phyloP scores from a whole-genome alignment of 2,329 filamentous ascomycete species.

The Delphinella strobiligena region DNA sequence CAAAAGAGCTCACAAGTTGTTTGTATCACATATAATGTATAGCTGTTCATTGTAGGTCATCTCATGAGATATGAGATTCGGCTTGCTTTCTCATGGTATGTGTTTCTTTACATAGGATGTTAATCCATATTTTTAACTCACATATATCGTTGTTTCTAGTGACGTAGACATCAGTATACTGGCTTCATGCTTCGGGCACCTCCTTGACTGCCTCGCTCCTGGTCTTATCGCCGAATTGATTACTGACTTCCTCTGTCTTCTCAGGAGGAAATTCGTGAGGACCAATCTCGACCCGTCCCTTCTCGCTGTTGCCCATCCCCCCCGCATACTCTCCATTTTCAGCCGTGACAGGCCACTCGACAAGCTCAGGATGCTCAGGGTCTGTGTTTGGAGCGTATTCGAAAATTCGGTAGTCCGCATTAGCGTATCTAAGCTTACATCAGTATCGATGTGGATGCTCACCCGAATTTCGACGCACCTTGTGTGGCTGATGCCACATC shows the following conservation, averaged over 20 bases:
- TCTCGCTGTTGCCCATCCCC: conserved; percentile 39
- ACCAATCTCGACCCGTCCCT: conserved; percentile 17
- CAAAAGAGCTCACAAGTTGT: too few relatives aligned
- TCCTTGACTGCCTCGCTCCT: conserved; percentile 9
- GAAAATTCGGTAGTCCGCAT: conserved; percentile 54
- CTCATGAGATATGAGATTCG: too few relatives aligned
- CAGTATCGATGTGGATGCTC: background rate
- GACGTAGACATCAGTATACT: too few relatives aligned
- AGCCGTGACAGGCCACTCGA: conserved; percentile 39
- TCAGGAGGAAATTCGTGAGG: conserved; percentile 16
- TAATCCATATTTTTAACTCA: too few relatives aligned
- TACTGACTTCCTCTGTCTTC: conserved; percentile 7
- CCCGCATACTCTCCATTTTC: conserved; percentile 31
- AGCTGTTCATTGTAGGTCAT: too few relatives aligned
- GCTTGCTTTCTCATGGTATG: too few relatives aligned
- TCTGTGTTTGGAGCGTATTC: conserved; percentile 32
- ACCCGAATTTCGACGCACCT: conserved; percentile 14
- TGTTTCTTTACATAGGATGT: too few relatives aligned
- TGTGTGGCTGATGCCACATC: conserved; percentile 42
- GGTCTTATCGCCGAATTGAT: conserved; percentile 9
- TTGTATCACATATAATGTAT: too few relatives aligned
- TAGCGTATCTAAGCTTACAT: conserved; percentile 27
- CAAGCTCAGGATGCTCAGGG: conserved; percentile 25
- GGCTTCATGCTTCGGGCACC: conserved; percentile 6
- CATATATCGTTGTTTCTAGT: too few relatives aligned